phyloP scores from a whole-genome alignment of 208 protist species.

The Strigomonas culicis region DNA sequence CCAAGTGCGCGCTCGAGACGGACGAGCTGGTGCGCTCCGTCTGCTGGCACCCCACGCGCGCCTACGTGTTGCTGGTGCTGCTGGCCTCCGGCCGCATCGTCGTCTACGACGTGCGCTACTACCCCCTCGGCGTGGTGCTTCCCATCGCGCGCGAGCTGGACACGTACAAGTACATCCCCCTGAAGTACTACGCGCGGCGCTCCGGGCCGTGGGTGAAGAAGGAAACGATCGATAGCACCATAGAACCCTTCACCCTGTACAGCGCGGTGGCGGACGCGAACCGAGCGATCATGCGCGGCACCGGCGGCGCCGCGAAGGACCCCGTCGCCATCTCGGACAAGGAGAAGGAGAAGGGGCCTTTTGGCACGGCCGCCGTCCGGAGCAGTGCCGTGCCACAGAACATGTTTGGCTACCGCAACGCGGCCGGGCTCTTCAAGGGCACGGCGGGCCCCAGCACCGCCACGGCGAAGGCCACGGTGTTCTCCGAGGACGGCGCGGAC shows the following conservation, averaged over 20 bases:
- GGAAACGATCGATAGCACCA: neutral
- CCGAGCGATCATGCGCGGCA: no score
- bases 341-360: neutral
- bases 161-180: conserved; percentile 5
- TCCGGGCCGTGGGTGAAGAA: neutral
- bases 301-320: no score
- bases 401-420: neutral
- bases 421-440: neutral
- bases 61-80: conserved; percentile 46
- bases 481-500: neutral
- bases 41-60: conserved; percentile 49
- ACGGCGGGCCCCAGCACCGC: neutral
- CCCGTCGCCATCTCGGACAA: neutral
- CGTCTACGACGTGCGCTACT: conserved; percentile 32
- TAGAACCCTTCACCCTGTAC: neutral
- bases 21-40: conserved; percentile 45
- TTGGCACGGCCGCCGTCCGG: no score
- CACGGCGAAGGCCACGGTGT: neutral
- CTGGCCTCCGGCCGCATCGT: conserved; percentile 37
- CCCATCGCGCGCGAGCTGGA: conserved; percentile 1
- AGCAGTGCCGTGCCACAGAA: neutral
- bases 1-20: conserved; percentile 57
- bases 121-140: conserved; percentile 5
- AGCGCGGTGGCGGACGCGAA: neutral
- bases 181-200: neutral